These are phyloP conservation scores for Clitoria ternatea DNA, from an alignment of 306 rosid species.

Conservation along the genomic window DNA sequence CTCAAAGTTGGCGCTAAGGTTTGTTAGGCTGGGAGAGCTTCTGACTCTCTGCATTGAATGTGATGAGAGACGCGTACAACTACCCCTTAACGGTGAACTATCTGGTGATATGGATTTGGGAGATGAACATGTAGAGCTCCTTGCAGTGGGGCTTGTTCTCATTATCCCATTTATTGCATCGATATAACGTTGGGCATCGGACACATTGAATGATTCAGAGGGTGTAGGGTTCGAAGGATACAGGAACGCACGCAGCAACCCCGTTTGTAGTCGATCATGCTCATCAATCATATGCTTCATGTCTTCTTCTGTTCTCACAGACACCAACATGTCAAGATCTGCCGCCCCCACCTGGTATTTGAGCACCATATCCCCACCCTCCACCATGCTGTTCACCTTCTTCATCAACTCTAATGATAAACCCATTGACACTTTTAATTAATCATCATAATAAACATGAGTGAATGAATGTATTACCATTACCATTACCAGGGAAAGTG, in stretches of 20 bases:
- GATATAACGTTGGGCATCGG: constrained; percentile 71
- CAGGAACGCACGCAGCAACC: constrained; percentile 58
- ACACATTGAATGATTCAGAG: too few species aligned
- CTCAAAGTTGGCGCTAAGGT: background rate
- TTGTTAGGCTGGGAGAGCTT: constrained; percentile 64
- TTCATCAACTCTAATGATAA: constrained; percentile 51
- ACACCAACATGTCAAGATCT: constrained; percentile 65
- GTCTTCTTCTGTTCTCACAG: constrained; percentile 64
- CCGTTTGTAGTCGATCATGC: constrained; percentile 43
- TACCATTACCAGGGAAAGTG: constrained; percentile 56
- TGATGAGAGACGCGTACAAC: too few species aligned
- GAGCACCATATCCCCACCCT: constrained; percentile 56
- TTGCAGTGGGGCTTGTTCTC: constrained; percentile 18
- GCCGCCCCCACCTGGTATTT: constrained; percentile 64
- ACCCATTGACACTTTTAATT: too few species aligned
- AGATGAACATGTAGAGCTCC: constrained; percentile 57
- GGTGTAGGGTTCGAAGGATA: constrained; percentile 50
- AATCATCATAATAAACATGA: background rate
- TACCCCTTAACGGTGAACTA: too few species aligned
- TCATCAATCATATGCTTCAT: constrained; percentile 77
- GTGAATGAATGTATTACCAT: background rate
- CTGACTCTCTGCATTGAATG: constrained; percentile 45
- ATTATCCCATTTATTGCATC: constrained; percentile 72
- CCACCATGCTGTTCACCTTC: constrained; percentile 44
- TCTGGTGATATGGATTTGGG: constrained; percentile 69